These are phyloP conservation scores for Pythium brassicae DNA, from an alignment of 352 stramenopile genomes.

Conservation along the genomic window DNA sequence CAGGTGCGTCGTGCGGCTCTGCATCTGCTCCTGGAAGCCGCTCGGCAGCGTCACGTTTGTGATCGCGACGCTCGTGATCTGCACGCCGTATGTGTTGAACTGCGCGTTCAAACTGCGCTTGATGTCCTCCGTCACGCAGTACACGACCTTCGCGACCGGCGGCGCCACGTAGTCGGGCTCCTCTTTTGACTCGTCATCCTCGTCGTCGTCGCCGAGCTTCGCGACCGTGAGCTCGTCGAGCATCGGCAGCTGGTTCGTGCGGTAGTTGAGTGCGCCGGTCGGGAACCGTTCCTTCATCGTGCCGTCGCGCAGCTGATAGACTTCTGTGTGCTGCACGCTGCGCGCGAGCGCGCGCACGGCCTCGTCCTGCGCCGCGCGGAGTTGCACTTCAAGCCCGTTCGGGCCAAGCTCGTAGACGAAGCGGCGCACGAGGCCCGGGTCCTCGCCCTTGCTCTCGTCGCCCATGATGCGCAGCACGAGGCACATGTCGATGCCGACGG, in stretches of 20 bases:
- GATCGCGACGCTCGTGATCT: constrained; percentile 41
- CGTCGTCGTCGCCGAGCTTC: constrained; percentile 10
- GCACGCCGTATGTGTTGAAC: constrained; percentile 70
- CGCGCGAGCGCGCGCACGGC: constrained; percentile 73
- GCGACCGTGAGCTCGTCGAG: constrained; percentile 22
- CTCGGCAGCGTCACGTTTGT: constrained; percentile 28
- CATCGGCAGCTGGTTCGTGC: neutral
- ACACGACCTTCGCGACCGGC: constrained; percentile 19
- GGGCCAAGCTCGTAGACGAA: constrained; percentile 89
- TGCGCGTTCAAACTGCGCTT: constrained; percentile 62
- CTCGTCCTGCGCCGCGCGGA: constrained; percentile 79
- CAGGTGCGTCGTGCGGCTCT: constrained; percentile 51
- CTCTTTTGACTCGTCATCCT: no score
- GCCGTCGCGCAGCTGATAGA: constrained; percentile 80
- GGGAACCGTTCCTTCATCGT: constrained; percentile 66
- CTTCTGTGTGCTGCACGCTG: constrained; percentile 85
- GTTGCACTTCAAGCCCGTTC: constrained; percentile 79
- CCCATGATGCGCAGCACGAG: constrained; percentile 89
- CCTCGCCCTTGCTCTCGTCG: constrained; percentile 73
- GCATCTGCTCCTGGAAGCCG: constrained; percentile 65
- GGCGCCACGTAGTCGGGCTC: constrained; percentile 1
- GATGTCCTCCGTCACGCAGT: constrained; percentile 62
- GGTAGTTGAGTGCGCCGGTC: constrained; percentile 21
- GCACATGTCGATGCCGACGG: constrained; percentile 82
- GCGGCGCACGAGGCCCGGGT: constrained; percentile 75